phyloP scores from a whole-genome alignment of 2,329 filamentous ascomycete genomes.

The Stachybotrys chartarum region DNA sequence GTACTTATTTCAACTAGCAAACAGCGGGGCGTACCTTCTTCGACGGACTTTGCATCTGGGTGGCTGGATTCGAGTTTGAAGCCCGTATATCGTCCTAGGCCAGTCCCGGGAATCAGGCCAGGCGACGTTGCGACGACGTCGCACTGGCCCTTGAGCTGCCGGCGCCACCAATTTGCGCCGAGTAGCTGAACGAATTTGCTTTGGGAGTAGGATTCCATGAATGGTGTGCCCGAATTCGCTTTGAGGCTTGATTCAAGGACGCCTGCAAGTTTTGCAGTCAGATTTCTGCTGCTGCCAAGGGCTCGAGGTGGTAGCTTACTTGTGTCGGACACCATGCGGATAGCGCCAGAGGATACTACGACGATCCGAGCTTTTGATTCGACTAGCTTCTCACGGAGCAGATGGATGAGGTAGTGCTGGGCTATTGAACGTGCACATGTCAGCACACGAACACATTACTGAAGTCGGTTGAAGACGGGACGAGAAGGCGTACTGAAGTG shows the following conservation, averaged over 20 bases:
- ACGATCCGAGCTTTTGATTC: slow-evolving; percentile 39
- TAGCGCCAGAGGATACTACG: slow-evolving; percentile 42
- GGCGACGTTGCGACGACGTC: slow-evolving; percentile 46
- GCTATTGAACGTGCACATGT: slow-evolving; percentile 22
- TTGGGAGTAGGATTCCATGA: slow-evolving; percentile 26
- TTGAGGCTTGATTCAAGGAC: slow-evolving; percentile 30
- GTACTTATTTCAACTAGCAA: neutral
- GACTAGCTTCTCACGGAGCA: slow-evolving; percentile 39
- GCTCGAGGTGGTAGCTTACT: slow-evolving; percentile 16
- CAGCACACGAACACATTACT: slow-evolving; percentile 1
- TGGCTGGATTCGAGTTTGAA: slow-evolving; percentile 20
- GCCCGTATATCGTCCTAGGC: slow-evolving; percentile 25
- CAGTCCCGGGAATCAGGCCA: slow-evolving; percentile 42
- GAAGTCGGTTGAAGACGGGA: too few species aligned
- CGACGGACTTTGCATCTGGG: slow-evolving; percentile 39
- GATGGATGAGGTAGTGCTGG: slow-evolving; percentile 45
- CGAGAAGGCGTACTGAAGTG: slow-evolving; percentile 35
- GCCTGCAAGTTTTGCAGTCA: slow-evolving; percentile 14
- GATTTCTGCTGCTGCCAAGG: too few species aligned
- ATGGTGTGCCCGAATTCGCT: slow-evolving; percentile 25
- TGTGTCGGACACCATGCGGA: slow-evolving; percentile 31
- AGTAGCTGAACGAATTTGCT: slow-evolving; percentile 46
- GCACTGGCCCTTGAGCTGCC: slow-evolving; percentile 35
- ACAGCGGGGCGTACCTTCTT: slow-evolving; percentile 29
- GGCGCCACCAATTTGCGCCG: slow-evolving; percentile 48